Conservation (phyloP, 1,284 basidiomycete genomes). For the Farysia itapuensis region DNA sequence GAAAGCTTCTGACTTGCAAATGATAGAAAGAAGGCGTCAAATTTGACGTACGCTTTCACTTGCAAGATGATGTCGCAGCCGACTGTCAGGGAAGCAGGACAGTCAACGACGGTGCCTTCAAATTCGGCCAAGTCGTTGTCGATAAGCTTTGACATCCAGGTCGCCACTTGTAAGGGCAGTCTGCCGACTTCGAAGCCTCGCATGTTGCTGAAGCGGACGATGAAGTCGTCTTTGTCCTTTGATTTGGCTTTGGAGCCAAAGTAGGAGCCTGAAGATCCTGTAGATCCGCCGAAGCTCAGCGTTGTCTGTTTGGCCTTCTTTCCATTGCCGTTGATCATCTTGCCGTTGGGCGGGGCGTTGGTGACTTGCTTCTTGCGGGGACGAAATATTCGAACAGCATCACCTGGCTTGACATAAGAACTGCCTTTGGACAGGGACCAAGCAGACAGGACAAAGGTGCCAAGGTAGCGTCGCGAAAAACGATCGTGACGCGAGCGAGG, state of each 20-base stretch:
- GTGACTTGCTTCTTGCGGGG: conserved; percentile 31
- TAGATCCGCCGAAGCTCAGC: conserved; percentile 1
- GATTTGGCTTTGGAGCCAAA: conserved; percentile 17
- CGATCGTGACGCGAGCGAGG: conserved; percentile 30
- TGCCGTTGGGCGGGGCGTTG: conserved; percentile 4
- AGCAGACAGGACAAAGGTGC: conserved; percentile 53
- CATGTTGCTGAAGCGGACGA: conserved; percentile 55
- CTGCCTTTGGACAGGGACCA: conserved; percentile 55
- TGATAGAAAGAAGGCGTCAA: conserved; percentile 26
- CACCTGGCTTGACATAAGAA: conserved; percentile 47
- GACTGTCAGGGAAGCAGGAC: conserved; percentile 40
- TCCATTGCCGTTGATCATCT: conserved; percentile 13
- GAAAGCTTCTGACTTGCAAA: conserved; percentile 1
- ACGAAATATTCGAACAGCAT: conserved; percentile 45
- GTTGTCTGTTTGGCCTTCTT: conserved; percentile 50
- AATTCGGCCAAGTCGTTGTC: conserved; percentile 51
- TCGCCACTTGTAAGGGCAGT: conserved; percentile 46
- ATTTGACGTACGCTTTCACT: conserved; percentile 45
- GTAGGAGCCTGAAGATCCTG: not conserved
- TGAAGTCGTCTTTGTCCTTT: conserved; percentile 49
- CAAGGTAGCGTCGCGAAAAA: conserved; percentile 43
- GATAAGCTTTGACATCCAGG: conserved; percentile 55
- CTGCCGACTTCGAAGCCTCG: conserved; percentile 56
- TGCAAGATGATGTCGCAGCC: conserved; percentile 55
- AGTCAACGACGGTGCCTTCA: conserved; percentile 53